Conservation (phyloP, 2,329 filamentous ascomycete genomes). For the Fusarium devonianum region DNA sequence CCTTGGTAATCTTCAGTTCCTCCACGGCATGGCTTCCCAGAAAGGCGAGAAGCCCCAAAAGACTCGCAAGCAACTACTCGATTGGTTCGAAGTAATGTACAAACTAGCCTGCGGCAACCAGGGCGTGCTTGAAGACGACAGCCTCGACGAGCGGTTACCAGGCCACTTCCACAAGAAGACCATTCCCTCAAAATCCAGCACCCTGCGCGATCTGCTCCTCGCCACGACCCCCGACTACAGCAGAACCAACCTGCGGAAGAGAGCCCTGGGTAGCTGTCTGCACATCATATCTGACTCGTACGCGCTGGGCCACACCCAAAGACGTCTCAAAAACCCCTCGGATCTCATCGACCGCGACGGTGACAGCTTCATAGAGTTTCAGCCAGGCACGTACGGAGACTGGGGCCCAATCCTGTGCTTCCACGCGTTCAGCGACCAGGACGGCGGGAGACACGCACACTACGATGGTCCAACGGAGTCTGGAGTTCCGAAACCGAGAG, state of each 20-base stretch:
- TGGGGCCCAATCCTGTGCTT: slow-evolving; percentile 21
- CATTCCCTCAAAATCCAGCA: neutral
- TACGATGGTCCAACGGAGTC: slow-evolving; percentile 16
- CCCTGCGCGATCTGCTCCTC: slow-evolving; percentile 20
- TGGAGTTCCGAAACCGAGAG: slow-evolving; percentile 10
- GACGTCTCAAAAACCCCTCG: slow-evolving; percentile 12
- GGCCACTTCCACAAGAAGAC: slow-evolving; percentile 8
- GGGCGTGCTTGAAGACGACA: neutral
- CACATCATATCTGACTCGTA: slow-evolving; percentile 31
- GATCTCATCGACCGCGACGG: slow-evolving; percentile 17
- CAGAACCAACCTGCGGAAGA: slow-evolving; percentile 4
- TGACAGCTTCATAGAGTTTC: slow-evolving; percentile 1
- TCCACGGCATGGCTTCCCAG: slow-evolving; percentile 22
- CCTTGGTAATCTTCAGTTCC: slow-evolving; percentile 28
- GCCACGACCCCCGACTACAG: slow-evolving; percentile 23
- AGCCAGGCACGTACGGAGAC: slow-evolving; percentile 14
- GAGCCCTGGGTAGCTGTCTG: slow-evolving; percentile 22
- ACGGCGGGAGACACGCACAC: slow-evolving; percentile 8
- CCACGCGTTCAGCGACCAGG: slow-evolving; percentile 18
- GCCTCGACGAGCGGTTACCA: neutral
- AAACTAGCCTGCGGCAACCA: slow-evolving; percentile 21
- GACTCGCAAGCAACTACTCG: slow-evolving; percentile 7
- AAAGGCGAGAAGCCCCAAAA: slow-evolving; percentile 19
- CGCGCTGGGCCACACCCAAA: slow-evolving; percentile 20
- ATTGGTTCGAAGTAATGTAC: slow-evolving; percentile 29